Evolutionary conservation across 164 flowering plant species (phyloP), one percentile per base, ranked within the genome.

Genomic region (Nelumbo lutea): DNA sequence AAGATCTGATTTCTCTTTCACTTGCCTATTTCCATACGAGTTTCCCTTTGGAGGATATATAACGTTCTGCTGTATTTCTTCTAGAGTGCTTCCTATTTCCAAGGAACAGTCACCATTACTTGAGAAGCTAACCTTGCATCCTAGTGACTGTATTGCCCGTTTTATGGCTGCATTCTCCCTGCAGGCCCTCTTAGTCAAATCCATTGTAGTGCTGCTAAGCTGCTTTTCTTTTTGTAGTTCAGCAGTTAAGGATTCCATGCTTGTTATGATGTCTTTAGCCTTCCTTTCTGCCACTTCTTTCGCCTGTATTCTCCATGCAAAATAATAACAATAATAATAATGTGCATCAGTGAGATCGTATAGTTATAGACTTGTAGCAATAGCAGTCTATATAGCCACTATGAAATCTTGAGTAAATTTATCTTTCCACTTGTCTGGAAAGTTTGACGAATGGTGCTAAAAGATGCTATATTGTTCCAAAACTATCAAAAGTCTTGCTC

Each of bases 91-190:
- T 69, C 83, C 95, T 42, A 89, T 72, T 71, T 86, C 90, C 66
- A 92, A 81, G 38, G 79, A 79, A 63, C 88, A 83, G 50, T 87
- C 95, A 6, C 96, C 95, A 70, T 66, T 75, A 61, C 78, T 80
- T 9, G 96, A 82, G 69, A 90, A 85, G 47, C 86, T 81, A 71
- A 93, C 91, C 69, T 84, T 91, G 83, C 96, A 96, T 6, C 99
- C 98, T 39, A 89, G 76, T 38, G 97, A 88, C 76, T 90, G 83
- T 52, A 96, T 72, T 43, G 98, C 99, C 52, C 98, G 82, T 78
- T 86, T 90, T 65, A 96, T 86, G 68, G 91, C 87, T 38, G 78
- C 83, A 79, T 66, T 85, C 84, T 93, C 99, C 76, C 80, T 87
- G 83, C 73, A 83, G 39, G 92, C 85, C 72, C 72, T 84, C 62